Evolutionary conservation across 2,329 filamentous ascomycete genomes (phyloP).

Genomic region (Rachicladosporium sp.): DNA sequence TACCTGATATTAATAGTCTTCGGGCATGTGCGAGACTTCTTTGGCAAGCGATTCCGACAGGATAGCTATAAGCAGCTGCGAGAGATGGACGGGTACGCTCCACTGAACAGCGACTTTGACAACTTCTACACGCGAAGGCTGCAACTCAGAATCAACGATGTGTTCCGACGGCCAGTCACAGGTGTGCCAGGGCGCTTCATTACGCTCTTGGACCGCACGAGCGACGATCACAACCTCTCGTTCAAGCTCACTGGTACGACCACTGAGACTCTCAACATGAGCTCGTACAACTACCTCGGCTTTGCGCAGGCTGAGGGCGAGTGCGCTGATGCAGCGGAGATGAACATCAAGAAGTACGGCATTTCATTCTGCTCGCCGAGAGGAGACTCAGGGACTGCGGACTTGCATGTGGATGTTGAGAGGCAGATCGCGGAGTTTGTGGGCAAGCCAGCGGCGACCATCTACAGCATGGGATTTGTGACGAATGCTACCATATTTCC

Average conservation of each 20-base stretch:
- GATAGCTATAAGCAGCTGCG: constrained; percentile 77
- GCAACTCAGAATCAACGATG: constrained; percentile 92
- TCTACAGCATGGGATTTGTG: constrained; percentile 98
- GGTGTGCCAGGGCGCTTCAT: constrained; percentile 92
- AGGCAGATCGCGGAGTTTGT: constrained; percentile 80
- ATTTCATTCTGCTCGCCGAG: constrained; percentile 72
- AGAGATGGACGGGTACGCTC: constrained; percentile 77
- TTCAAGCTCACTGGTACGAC: constrained; percentile 82
- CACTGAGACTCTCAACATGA: constrained; percentile 95
- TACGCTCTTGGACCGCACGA: constrained; percentile 80
- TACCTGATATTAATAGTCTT: constrained; percentile 93
- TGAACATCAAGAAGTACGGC: constrained; percentile 72
- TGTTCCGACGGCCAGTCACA: constrained; percentile 82
- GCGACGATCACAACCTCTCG: constrained; percentile 79
- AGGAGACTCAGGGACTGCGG: constrained; percentile 72
- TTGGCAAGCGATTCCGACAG: constrained; percentile 87
- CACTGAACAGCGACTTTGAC: constrained; percentile 95
- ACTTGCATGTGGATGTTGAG: constrained; percentile 82
- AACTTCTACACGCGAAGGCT: constrained; percentile 92
- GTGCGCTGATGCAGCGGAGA: constrained; percentile 86
- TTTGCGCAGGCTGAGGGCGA: constrained; percentile 96
- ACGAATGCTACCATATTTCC: constrained; percentile 92
- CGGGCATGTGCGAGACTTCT: constrained; percentile 92
- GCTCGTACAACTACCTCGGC: constrained; percentile 98
- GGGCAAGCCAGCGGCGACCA: constrained; percentile 86